Percentiles rank a stretch among this genome's conserved stretches.
Conservation (phyloP, 768 basidiomycete species). For the Gloeostereum incarnatum region DNA sequence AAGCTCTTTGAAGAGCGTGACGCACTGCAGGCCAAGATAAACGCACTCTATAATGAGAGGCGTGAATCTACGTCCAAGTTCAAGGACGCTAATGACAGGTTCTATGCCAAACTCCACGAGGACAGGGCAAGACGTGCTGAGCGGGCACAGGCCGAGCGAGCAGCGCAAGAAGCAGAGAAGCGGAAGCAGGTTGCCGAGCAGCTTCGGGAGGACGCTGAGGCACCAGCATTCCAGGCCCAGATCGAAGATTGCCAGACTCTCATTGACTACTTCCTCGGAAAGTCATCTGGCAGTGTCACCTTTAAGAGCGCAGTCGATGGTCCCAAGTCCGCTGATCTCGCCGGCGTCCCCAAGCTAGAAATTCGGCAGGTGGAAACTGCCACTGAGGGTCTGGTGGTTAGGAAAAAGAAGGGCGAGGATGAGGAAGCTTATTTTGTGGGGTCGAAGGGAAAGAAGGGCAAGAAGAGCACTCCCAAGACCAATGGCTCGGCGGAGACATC, state of each 20-base stretch:
- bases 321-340: constrained; percentile 33
- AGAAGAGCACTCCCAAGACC: constrained; percentile 39
- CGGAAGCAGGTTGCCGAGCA: constrained; percentile 71
- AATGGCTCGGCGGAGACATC: constrained; percentile 24
- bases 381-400: constrained; percentile 57
- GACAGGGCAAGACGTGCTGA: constrained; percentile 82
- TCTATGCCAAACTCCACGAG: constrained; percentile 79
- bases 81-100: constrained; percentile 78
- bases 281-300: constrained; percentile 34
- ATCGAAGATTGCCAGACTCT: constrained; percentile 96
- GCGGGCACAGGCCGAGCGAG: constrained; percentile 62
- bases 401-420: constrained; percentile 92
- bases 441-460: constrained; percentile 59
- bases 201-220: constrained; percentile 82
- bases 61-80: constrained; percentile 62
- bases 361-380: constrained; percentile 72
- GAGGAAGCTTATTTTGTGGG: constrained; percentile 77
- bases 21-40: constrained; percentile 56
- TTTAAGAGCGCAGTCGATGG: constrained; percentile 30
- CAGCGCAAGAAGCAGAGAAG: constrained; percentile 70
- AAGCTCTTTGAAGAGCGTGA: constrained; percentile 88
- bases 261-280: constrained; percentile 76
- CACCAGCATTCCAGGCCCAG: constrained; percentile 84
- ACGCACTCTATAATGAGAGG: constrained; percentile 64
- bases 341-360: constrained; percentile 73